Conservation (phyloP, 768 basidiomycete species). For the Boletus sp. region DNA sequence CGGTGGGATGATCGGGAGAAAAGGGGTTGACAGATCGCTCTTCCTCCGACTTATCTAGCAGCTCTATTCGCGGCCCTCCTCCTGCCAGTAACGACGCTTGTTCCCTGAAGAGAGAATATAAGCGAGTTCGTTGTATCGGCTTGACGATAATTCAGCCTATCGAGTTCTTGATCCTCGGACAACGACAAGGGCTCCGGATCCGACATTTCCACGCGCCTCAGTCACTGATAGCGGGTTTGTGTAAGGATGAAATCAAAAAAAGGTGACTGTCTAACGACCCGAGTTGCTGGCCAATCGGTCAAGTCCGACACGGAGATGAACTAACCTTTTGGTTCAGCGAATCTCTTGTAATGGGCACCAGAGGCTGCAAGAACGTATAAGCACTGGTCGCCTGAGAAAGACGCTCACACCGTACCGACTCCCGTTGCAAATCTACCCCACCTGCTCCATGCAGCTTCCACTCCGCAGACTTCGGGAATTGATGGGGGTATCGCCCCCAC, state of each 20-base stretch:
- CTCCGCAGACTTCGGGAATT: not conserved
- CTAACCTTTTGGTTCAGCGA: constrained; percentile 1
- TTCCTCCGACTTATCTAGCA: not conserved
- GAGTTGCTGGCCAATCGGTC: constrained; percentile 1
- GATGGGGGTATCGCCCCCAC: not conserved
- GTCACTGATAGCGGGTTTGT: not conserved
- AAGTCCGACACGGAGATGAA: constrained; percentile 1
- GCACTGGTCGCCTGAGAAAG: constrained; percentile 1
- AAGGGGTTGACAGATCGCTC: not conserved
- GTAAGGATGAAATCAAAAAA: not conserved
- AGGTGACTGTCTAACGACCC: not conserved
- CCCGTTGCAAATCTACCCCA: not conserved
- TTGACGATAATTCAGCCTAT: not conserved
- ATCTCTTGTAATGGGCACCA: not conserved
- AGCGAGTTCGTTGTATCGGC: not conserved
- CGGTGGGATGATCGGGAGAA: constrained; percentile 1
- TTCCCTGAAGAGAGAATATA: not conserved
- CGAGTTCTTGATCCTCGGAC: constrained; percentile 12
- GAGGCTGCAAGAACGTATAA: not conserved
- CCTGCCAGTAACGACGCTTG: not conserved
- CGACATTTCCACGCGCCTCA: not conserved
- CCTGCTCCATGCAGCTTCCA: not conserved
- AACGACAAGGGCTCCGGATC: not conserved
- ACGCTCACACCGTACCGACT: not conserved
- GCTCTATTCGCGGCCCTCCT: not conserved